phyloP scores from a whole-genome alignment of 306 rosid species.

The Hippophae tibetana region DNA sequence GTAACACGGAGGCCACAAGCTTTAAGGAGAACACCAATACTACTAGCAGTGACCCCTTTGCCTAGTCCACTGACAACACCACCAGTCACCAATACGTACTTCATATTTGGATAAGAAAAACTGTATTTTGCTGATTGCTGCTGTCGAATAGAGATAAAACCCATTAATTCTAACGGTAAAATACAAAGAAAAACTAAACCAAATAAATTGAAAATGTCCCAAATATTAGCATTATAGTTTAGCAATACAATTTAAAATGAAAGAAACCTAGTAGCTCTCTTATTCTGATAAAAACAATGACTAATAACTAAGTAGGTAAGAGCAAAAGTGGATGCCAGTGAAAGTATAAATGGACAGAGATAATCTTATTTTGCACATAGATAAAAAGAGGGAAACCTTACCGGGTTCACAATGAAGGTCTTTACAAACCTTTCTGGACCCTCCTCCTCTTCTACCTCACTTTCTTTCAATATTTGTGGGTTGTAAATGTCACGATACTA shows the following conservation, averaged over 20 bases:
- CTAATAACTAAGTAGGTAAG: conserved; percentile 12
- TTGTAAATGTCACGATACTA: conserved; percentile 3
- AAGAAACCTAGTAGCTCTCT: conserved; percentile 27
- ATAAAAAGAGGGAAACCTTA: conserved; percentile 37
- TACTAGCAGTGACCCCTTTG: conserved; percentile 86
- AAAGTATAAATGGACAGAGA: neutral
- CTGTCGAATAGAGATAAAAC: conserved; percentile 31
- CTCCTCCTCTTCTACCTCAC: conserved; percentile 1
- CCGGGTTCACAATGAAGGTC: conserved; percentile 73
- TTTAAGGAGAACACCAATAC: conserved; percentile 65
- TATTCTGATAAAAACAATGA: conserved; percentile 46
- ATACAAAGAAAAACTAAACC: conserved; percentile 18
- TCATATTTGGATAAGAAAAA: conserved; percentile 33
- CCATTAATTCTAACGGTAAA: conserved; percentile 23
- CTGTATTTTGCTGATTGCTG: conserved; percentile 27
- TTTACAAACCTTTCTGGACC: conserved; percentile 19
- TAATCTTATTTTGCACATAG: conserved; percentile 17
- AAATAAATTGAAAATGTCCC: conserved; percentile 7
- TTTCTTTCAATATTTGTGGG: conserved; percentile 14
- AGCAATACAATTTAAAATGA: conserved; percentile 8
- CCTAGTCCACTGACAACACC: conserved; percentile 96
- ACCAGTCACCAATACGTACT: conserved; percentile 85
- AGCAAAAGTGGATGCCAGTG: neutral
- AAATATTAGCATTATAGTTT: conserved; percentile 12
- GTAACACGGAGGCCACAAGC: conserved; percentile 87